Percentiles rank a stretch among this genome's conserved stretches.
Evolutionary conservation across 768 basidiomycete species (phyloP).

Genomic region (Xerocomellus intermedius): DNA sequence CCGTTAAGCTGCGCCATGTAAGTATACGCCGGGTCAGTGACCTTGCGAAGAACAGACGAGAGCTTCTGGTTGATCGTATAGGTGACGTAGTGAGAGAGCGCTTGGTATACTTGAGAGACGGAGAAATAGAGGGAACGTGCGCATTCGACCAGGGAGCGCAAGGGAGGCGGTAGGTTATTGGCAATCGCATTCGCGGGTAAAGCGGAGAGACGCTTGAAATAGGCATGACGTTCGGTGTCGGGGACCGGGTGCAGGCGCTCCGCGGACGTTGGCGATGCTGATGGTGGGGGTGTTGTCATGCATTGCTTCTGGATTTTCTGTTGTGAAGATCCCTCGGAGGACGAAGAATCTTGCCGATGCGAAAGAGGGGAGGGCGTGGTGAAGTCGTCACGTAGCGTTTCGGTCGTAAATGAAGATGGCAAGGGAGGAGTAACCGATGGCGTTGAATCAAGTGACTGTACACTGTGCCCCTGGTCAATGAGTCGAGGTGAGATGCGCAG

Average conservation of each 20-base stretch:
- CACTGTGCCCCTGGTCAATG: slow-evolving; percentile 26
- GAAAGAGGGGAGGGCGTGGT: slow-evolving; percentile 41
- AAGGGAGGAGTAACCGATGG: slow-evolving; percentile 6
- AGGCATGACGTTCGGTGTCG: slow-evolving; percentile 82
- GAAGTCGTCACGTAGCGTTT: slow-evolving; percentile 28
- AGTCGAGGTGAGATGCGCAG: slow-evolving; percentile 52
- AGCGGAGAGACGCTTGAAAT: slow-evolving; percentile 89
- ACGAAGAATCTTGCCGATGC: slow-evolving; percentile 44
- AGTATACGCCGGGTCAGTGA: slow-evolving; percentile 79
- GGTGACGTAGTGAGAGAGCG: slow-evolving; percentile 82
- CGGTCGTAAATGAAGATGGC: slow-evolving; percentile 13
- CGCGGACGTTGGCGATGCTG: slow-evolving; percentile 40
- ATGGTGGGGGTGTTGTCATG: slow-evolving; percentile 32
- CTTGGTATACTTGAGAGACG: slow-evolving; percentile 86
- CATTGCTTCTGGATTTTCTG: slow-evolving; percentile 24
- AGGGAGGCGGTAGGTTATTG: slow-evolving; percentile 64
- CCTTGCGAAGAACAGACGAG: slow-evolving; percentile 75
- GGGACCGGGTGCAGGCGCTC: slow-evolving; percentile 43
- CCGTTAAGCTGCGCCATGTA: slow-evolving; percentile 84
- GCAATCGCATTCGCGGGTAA: slow-evolving; percentile 60
- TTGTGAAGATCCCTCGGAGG: slow-evolving; percentile 29
- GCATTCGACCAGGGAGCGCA: slow-evolving; percentile 77
- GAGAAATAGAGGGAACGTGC: slow-evolving; percentile 91
- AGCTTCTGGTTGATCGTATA: slow-evolving; percentile 82
- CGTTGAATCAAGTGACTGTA: slow-evolving; percentile 28